Base-by-base conservation (phyloP, 2,329 filamentous ascomycete species). In the Colletotrichum lentis region DNA sequence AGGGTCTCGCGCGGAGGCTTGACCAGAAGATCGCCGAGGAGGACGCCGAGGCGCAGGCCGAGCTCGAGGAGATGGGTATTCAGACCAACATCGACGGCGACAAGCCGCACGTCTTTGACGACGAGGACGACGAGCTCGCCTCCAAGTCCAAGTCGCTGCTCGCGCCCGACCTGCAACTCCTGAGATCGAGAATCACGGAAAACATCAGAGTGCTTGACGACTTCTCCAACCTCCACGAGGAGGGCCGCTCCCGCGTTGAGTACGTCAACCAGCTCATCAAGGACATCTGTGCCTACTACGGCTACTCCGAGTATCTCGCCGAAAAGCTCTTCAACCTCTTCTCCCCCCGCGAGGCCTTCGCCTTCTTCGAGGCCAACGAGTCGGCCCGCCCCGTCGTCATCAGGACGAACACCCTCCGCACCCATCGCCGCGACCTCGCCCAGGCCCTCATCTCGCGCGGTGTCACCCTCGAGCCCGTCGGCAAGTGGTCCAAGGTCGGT, bases 281-380 rank as follows among this genome's bases (percentile, higher is more conserved):
- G 80, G 96, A 99, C 76, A 92, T 98, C 67, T 97, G 94, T 82
- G 88, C 91, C 64, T 99, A 99, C 84, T 99, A 99, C 77, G 94
- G 95, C 69, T 99, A 99, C 83, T 96, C 92, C 3, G 88, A 91
- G 44, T 98, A 91, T 81, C 86, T 99, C n/a, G 96, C 94, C 5
- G 93, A 97, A 80, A 99, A 98, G 84, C 89, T 99, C 18, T 94
- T 94, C 82, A 90, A 91, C 76, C 88, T 99, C 7, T 98, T 99
- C 81, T 89, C 94, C 1, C 93, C 96, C 0, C 90, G 91, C 73
- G 96, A 99, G 82, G 96, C 96, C 0, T 96, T 98, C 73, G 94
- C 94, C 62, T 99, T 99, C 81, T 98, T 99, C 82, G 96, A 99
- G 82, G 95, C 95, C 74, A 99, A 99, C 88, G 96, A 99, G 82